Base-by-base conservation (phyloP, 441 rosid species). In the Populus trichocarpa region DNA sequence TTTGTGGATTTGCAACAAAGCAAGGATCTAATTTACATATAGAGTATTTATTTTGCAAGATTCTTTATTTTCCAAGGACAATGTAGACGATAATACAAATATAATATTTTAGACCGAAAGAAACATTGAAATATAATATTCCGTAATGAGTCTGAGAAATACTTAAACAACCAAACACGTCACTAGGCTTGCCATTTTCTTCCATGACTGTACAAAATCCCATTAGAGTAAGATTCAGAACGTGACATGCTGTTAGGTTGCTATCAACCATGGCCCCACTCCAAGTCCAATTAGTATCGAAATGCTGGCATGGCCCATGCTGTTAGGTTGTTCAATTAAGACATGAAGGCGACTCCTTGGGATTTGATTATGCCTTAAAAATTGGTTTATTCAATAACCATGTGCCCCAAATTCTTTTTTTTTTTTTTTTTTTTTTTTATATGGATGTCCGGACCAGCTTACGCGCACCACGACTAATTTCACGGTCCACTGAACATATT, bases 271-370 rank as follows among this genome's bases (percentile, higher is more conserved):
- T 67, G 74, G 71, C 57, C 77, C 84, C 61, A 66, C 81, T 4
- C 53, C 53, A 5, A 9, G 23, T 6, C 3, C 5, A 18, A 57
- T 69, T 7, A 61, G n/a, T 36, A 25, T 2, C 4, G 10, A 50
- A 71, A 28, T 12, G 78, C 71, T 36, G 73, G 50, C 35, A 32
- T 32, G 35, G 35, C 35, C 35, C 35, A 26, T 26, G 26, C 26
- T 26, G 26, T 26, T 26, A 26, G 26, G 26, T 26, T 26, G 26
- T 26, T 26, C 26, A 26, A 26, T 26, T 26, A 28, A 20, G 78
- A 69, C 81, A 74, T 69, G 67, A 53, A 69, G 22, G 64, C 84
- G 30, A 78, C 84, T 81, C 26, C 33, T 73, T 76, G 8, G 0
- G 13, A 23, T 59, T 75, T 70, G 38, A 71, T 78, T 75, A 72